Evolutionary conservation across 139 green algal genomes (phyloP).

Genomic region (Pleodorina starrii): DNA sequence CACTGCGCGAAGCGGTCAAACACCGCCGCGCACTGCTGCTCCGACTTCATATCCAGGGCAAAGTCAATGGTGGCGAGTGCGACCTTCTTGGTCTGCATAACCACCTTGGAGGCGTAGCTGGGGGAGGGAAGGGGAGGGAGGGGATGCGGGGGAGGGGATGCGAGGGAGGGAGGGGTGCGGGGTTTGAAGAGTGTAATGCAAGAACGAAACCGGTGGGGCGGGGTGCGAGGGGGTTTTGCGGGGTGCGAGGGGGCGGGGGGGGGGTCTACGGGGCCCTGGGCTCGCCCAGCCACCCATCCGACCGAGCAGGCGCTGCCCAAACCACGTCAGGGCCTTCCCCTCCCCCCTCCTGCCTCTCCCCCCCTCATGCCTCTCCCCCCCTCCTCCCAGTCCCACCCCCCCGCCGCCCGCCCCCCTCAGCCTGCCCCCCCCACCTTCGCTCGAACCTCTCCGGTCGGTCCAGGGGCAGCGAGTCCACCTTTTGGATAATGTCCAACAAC

Average conservation of each 20-base stretch:
- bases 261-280: no score
- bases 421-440: background rate
- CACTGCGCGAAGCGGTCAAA: conserved; percentile 40
- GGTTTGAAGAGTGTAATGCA: no score
- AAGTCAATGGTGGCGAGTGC: conserved; percentile 43
- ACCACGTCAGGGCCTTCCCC: no score
- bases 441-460: background rate
- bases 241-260: no score
- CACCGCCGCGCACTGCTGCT: conserved; percentile 37
- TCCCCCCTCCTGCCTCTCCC: no score
- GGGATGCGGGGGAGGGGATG: background rate
- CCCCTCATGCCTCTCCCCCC: no score
- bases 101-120: conserved; percentile 38
- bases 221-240: no score
- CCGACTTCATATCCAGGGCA: conserved; percentile 53
- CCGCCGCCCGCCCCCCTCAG: no score
- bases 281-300: no score
- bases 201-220: no score
- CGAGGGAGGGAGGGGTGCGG: background rate
- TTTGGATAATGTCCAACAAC: conserved; percentile 37
- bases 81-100: conserved; percentile 52
- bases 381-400: no score
- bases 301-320: no score
- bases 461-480: conserved; percentile 42
- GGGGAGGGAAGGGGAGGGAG: background rate